phyloP scores from a whole-genome alignment of 306 rosid species.

The Acacia confusa region DNA sequence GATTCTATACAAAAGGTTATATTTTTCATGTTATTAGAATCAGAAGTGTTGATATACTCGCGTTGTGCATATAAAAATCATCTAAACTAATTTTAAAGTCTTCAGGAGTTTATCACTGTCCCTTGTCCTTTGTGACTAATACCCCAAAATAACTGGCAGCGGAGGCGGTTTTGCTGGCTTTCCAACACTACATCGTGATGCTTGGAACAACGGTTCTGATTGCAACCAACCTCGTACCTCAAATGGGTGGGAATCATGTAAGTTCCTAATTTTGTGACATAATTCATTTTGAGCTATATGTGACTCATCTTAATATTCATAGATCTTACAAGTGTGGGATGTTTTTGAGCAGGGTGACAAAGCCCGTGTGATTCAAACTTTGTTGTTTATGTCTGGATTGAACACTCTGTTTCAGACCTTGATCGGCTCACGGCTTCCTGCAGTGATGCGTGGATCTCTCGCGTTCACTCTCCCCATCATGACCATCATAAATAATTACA shows the following conservation, averaged over 20 bases:
- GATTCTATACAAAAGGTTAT: conserved; percentile 33
- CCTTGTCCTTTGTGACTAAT: neutral
- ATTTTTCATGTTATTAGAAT: conserved; percentile 24
- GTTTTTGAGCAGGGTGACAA: conserved; percentile 67
- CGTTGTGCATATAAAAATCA: neutral
- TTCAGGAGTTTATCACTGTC: neutral
- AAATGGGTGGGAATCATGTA: conserved; percentile 87
- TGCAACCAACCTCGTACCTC: conserved; percentile 68
- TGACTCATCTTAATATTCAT: neutral
- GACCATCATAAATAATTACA: conserved; percentile 66
- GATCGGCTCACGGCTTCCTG: conserved; percentile 89
- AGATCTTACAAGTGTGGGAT: neutral
- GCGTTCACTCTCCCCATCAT: conserved; percentile 68
- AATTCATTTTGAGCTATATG: neutral
- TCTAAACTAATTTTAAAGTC: conserved; percentile 12
- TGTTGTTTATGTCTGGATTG: conserved; percentile 79
- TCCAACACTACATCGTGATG: conserved; percentile 97
- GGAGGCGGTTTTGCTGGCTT: conserved; percentile 65
- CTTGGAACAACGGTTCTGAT: conserved; percentile 89
- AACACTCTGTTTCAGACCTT: conserved; percentile 81
- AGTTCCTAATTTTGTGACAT: conserved; percentile 31
- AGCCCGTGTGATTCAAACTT: conserved; percentile 85
- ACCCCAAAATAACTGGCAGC: conserved; percentile 46
- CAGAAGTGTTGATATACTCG: neutral
- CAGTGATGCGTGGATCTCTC: conserved; percentile 76